A percentile compares a stretch with the other conserved stretches of the same genome.
Conservation (phyloP, 257 asterid genomes). For the Solanum okadae region DNA sequence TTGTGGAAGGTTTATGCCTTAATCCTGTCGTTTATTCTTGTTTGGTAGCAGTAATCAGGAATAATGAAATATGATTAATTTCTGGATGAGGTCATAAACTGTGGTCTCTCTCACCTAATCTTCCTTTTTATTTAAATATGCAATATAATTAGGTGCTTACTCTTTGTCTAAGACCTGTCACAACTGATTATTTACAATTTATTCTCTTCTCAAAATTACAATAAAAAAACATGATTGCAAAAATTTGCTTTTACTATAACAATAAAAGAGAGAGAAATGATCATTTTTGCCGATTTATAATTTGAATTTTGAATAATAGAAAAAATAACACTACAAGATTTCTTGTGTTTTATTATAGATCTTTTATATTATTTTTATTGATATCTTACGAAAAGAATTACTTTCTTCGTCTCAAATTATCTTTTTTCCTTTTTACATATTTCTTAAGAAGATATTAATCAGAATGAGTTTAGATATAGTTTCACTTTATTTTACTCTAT, state of each 20-base stretch:
- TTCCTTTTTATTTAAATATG: background rate
- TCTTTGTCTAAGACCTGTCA: background rate
- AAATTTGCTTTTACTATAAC: background rate
- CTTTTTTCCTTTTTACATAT: too few species aligned
- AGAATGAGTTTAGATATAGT: too few species aligned
- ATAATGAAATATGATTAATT: background rate
- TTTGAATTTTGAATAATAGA: background rate
- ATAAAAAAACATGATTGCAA: background rate
- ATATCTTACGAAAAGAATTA: background rate
- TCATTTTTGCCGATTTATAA: background rate
- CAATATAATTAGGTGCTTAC: background rate
- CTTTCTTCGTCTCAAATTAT: background rate
- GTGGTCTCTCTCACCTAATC: background rate
- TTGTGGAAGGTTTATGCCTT: background rate
- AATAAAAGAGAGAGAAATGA: background rate
- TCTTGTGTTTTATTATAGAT: background rate
- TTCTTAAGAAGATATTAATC: too few species aligned
- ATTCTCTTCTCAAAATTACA: background rate
- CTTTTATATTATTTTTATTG: background rate
- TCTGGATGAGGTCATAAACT: background rate
- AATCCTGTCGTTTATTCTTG: background rate
- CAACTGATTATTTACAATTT: background rate
- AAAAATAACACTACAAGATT: background rate
- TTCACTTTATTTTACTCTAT: too few species aligned
- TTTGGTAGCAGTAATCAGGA: background rate